A percentile compares a stretch with the other conserved stretches of the same genome.
phyloP scores from a whole-genome alignment of 352 stramenopile genomes.

The Pythium phragmiticola region DNA sequence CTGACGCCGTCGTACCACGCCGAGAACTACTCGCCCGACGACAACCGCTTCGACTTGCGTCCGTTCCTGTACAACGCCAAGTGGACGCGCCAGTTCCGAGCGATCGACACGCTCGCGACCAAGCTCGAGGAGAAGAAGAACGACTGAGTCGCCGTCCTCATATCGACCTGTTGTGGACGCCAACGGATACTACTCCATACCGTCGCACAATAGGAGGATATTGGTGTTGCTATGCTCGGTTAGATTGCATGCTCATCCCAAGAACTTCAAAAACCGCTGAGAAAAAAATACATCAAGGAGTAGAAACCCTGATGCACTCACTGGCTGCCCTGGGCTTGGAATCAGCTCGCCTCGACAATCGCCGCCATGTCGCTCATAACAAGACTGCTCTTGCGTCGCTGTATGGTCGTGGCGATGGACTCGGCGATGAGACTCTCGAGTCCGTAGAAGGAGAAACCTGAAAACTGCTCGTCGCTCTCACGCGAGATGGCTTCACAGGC shows the following conservation, averaged over 20 bases:
- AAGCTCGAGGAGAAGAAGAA: conserved; percentile 80
- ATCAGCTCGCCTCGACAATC: conserved; percentile 16
- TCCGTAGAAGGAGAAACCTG: conserved; percentile 74
- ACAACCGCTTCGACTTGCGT: conserved; percentile 98
- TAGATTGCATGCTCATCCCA: background rate
- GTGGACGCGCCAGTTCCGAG: conserved; percentile 95
- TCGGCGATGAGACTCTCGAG: conserved; percentile 35
- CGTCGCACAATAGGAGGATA: background rate
- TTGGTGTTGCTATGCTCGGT: too few relatives aligned
- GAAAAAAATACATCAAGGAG: background rate
- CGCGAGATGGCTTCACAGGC: conserved; percentile 43
- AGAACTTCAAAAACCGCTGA: background rate
- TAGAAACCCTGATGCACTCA: background rate
- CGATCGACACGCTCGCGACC: conserved; percentile 91
- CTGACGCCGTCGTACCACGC: conserved; percentile 98
- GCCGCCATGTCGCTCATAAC: conserved; percentile 9
- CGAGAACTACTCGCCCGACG: conserved; percentile 98
- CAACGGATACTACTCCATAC: background rate
- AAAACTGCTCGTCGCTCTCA: conserved; percentile 60
- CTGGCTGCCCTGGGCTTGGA: background rate
- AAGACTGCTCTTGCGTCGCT: conserved; percentile 26
- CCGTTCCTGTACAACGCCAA: conserved; percentile 97
- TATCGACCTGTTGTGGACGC: background rate
- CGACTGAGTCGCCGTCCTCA: conserved; percentile 25
- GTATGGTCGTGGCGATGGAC: conserved; percentile 23